Evolutionary conservation across 1,284 basidiomycete species (phyloP), one percentile per base, ranked within the genome.

Genomic region (Clitocybe nebularis): DNA sequence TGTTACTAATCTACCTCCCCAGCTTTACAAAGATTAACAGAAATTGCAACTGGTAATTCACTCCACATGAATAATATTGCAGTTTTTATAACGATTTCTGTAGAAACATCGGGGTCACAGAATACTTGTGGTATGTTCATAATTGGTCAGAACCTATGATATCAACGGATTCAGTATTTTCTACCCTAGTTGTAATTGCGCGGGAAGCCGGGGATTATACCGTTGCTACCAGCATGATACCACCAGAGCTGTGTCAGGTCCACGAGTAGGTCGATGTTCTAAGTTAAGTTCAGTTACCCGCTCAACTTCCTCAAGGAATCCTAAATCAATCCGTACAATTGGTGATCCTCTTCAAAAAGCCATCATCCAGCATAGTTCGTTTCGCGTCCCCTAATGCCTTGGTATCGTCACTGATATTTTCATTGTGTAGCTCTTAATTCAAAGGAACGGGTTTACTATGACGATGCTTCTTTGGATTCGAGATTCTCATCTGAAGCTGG

Each of bases 171-270:
- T 16, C 33, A n/a, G 6, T 21, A 5, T 9, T n/a, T n/a, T n/a
- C n/a, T n/a, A n/a, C n/a, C 13, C 14, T 34, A 71, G 76, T 84
- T 13, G 79, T 81, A 5, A 79, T 84, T 48, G 76, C 79, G 1
- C 68, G 79, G 2, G 80, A 83, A 56, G 77, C 74, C 20, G 81
- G 81, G 10, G 82, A 84, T 51, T 84, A 83, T 54, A 77, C 74
- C 2, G 72, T 85, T 1, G 80, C 79, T 2, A 84, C 81, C 2
- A 79, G 75, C 49, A 79, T 83, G 73, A 58, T 62, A 17, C 69
- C 72, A 9, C 79, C 79, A 11, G 75, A 74, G 20, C 63, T 63
- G 9, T 84, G 82, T 57, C 75, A 79, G 57, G 79, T 84, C n/a
- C 77, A 79, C 50, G 81, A 84, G 81, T 84, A 63, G 54, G 58